Evolutionary conservation across 2,329 filamentous ascomycete species (phyloP), one percentile per base, ranked within the genome.

Genomic region (Thelonectria discophora): DNA sequence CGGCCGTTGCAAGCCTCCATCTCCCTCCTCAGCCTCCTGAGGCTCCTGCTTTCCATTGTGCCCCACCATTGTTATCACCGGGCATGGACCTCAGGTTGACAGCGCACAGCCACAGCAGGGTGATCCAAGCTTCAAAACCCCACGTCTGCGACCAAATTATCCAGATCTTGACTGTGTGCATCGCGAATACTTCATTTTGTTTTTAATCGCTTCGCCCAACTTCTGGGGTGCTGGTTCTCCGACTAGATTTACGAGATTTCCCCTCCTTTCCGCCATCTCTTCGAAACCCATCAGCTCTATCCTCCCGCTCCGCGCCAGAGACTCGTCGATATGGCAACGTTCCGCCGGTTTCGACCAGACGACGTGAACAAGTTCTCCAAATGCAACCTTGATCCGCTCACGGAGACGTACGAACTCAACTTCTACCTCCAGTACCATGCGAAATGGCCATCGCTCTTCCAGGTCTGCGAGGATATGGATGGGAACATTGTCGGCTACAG

Each of bases 391-490:
- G 95, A 99, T 75, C 92, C 92, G 42, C 84, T 97, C 64, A 98
- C 95, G n/a, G 95, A 99, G 81, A 98, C 96, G 58, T 99, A 98
- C 81, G 93, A 97, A 76, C 86, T 97, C 67, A 87, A 88, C 65
- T 99, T 98, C 82, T 99, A 99, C 81, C 87, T 97, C 62, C 92
- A 96, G 73, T 99, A 99, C 79, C 88, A 97, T 67, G 93, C 93
- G 55, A 93, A 92, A 83, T 99, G 95, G 95, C 95, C 95, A 1
- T 90, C 93, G 24, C 86, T 98, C 45, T 98, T 97, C 80, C 93
- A 93, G 74, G 92, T 97, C 15, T 93, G 96, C 62, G 92, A 97
- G 76, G 92, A 94, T 67, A 85, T 87, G 57, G 85, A 90, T 65
- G 93, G 93, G n/a, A 90, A 93, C 65, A 94, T 98, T 59, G 90